A percentile compares a stretch with the other conserved stretches of the same genome.
phyloP scores from a whole-genome alignment of 2,329 filamentous ascomycete genomes.

The Huntiella decipiens region DNA sequence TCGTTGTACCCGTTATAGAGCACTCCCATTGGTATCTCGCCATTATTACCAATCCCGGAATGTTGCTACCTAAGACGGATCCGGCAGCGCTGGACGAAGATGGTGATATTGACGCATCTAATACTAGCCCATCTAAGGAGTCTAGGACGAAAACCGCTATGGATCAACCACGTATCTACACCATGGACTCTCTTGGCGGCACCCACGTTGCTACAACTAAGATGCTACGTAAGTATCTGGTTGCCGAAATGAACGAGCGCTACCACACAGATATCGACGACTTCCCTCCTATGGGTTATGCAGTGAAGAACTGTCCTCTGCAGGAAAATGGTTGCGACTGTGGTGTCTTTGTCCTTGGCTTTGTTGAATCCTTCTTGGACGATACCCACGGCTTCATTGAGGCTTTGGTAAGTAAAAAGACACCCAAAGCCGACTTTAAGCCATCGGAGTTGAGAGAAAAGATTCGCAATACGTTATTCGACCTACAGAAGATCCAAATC shows the following conservation, averaged over 20 bases:
- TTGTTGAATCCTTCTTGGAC: slow-evolving; percentile 63
- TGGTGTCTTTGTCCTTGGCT: slow-evolving; percentile 69
- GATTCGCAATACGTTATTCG: slow-evolving; percentile 47
- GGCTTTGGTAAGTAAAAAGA: slow-evolving; percentile 43
- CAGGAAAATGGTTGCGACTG: slow-evolving; percentile 82
- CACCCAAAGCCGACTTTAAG: slow-evolving; percentile 32
- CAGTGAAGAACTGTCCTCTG: slow-evolving; percentile 53
- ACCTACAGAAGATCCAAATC: slow-evolving; percentile 26
- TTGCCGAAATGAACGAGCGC: slow-evolving; percentile 50
- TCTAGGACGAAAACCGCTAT: background rate
- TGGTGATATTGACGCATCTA: background rate
- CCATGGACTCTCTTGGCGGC: slow-evolving; percentile 65
- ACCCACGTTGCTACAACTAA: slow-evolving; percentile 44
- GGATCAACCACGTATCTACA: slow-evolving; percentile 53
- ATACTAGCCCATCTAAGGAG: background rate
- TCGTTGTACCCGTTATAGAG: slow-evolving; percentile 85
- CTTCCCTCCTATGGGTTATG: slow-evolving; percentile 31
- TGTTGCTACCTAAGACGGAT: slow-evolving; percentile 25
- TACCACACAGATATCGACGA: slow-evolving; percentile 24
- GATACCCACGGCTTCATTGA: slow-evolving; percentile 52
- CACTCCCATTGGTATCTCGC: slow-evolving; percentile 81
- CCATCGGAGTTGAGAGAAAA: slow-evolving; percentile 39
- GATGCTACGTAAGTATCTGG: slow-evolving; percentile 57
- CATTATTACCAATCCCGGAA: slow-evolving; percentile 76
- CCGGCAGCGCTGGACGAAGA: background rate